These are phyloP conservation scores for Dalbergia cochinchinensis DNA, from an alignment of 306 rosid genomes.

Conservation along the genomic window DNA sequence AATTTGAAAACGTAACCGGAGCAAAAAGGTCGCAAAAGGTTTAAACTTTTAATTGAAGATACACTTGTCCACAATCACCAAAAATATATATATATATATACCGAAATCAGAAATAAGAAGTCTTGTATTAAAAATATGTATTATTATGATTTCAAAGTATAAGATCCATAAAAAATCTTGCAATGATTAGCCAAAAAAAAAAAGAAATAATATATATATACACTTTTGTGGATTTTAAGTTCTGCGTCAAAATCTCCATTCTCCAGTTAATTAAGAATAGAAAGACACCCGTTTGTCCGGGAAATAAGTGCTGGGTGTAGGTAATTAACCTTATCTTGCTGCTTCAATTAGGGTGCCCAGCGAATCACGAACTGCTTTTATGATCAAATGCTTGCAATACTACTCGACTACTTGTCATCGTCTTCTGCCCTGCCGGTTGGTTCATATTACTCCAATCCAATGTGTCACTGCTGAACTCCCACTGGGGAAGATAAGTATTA, in stretches of 20 bases:
- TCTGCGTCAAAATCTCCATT: neutral
- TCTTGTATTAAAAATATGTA: no score
- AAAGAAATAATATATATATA: neutral
- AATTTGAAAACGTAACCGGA: no score
- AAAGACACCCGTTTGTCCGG: neutral
- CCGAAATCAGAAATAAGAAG: no score
- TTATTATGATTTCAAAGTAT: no score
- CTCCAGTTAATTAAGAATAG: neutral
- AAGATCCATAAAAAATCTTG: no score
- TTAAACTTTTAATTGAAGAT: no score
- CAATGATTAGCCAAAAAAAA: no score
- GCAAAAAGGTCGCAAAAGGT: no score
- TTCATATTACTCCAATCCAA: slow-evolving; percentile 23
- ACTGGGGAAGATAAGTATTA: neutral
- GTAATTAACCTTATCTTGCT: neutral
- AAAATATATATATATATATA: no score
- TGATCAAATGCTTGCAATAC: neutral
- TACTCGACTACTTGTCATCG: neutral
- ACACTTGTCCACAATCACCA: neutral
- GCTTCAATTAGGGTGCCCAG: neutral
- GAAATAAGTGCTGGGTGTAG: neutral
- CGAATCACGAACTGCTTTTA: neutral
- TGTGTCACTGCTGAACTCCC: neutral
- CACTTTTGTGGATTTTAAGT: neutral
- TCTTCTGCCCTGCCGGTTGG: neutral